Conservation (phyloP, 495 filamentous ascomycete genomes). For the Physcia stellaris region DNA sequence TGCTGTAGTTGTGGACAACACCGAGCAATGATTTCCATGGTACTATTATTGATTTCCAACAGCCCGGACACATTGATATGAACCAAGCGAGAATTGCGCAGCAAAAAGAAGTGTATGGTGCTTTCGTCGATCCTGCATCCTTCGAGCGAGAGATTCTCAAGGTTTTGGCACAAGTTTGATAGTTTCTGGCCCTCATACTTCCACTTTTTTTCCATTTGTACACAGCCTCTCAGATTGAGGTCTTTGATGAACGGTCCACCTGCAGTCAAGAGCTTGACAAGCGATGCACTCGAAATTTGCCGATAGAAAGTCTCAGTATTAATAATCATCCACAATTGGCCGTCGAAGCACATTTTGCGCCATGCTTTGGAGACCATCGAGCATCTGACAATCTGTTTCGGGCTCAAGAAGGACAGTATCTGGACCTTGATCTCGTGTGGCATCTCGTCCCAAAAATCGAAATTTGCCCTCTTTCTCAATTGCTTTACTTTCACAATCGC, state of each 20-base stretch:
- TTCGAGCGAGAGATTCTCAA: constrained; percentile 76
- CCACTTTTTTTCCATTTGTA: constrained; percentile 69
- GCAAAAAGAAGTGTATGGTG: constrained; percentile 67
- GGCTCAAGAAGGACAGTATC: constrained; percentile 61
- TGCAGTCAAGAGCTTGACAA: constrained; percentile 71
- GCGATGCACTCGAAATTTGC: constrained; percentile 66
- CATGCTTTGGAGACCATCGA: constrained; percentile 72
- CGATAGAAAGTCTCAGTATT: constrained; percentile 80
- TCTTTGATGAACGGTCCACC: constrained; percentile 85
- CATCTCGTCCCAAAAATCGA: constrained; percentile 70
- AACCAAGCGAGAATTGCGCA: constrained; percentile 59
- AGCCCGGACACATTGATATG: constrained; percentile 79
- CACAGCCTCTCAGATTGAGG: constrained; percentile 69
- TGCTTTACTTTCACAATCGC: constrained; percentile 19
- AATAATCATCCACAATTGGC: constrained; percentile 77
- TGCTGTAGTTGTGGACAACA: constrained; percentile 68
- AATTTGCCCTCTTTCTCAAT: constrained; percentile 27
- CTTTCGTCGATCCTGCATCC: constrained; percentile 74
- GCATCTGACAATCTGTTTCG: constrained; percentile 69
- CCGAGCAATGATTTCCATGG: constrained; percentile 76
- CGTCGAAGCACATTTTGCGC: constrained; percentile 82
- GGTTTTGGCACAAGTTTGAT: constrained; percentile 67
- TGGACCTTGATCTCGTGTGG: constrained; percentile 70
- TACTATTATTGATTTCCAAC: constrained; percentile 62
- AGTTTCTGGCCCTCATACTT: constrained; percentile 51